Conservation (phyloP, 352 stramenopile genomes). For the Phytophthora ohioensis region DNA sequence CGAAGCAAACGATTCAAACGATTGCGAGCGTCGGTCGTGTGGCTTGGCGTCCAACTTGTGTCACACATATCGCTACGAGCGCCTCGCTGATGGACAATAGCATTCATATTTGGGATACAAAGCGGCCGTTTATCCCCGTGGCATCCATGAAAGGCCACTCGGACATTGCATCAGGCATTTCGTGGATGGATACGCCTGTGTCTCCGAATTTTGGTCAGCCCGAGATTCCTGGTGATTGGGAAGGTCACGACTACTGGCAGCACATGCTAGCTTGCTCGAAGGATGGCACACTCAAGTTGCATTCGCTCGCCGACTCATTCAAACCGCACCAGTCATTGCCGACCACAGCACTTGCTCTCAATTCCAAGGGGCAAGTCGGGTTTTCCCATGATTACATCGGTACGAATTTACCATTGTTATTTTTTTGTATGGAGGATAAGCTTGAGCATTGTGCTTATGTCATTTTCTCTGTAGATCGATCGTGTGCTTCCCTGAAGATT, state of each 20-base stretch:
- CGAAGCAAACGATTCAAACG: slow-evolving; percentile 86
- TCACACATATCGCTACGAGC: slow-evolving; percentile 87
- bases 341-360: slow-evolving; percentile 77
- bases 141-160: slow-evolving; percentile 88
- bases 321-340: slow-evolving; percentile 85
- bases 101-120: slow-evolving; percentile 89
- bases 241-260: slow-evolving; percentile 86
- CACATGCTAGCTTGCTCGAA: slow-evolving; percentile 91
- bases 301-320: slow-evolving; percentile 85
- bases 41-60: slow-evolving; percentile 78
- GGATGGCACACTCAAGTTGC: slow-evolving; percentile 86
- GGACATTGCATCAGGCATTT: slow-evolving; percentile 85
- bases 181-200: slow-evolving; percentile 86
- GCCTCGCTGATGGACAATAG: slow-evolving; percentile 89
- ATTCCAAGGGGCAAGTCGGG: slow-evolving; percentile 80
- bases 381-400: slow-evolving; percentile 88
- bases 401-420: slow-evolving; percentile 35
- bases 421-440: neutral
- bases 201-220: slow-evolving; percentile 43
- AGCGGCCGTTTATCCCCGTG: slow-evolving; percentile 85
- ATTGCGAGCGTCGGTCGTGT: slow-evolving; percentile 88
- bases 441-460: neutral
- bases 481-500: slow-evolving; percentile 85
- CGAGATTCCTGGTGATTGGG: slow-evolving; percentile 60
- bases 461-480: slow-evolving; percentile 61